Percentiles rank a stretch among this genome's conserved stretches.
These are phyloP conservation scores for Aspergillus sp. DNA, from an alignment of 2,329 filamentous ascomycete species.

Conservation along the genomic window DNA sequence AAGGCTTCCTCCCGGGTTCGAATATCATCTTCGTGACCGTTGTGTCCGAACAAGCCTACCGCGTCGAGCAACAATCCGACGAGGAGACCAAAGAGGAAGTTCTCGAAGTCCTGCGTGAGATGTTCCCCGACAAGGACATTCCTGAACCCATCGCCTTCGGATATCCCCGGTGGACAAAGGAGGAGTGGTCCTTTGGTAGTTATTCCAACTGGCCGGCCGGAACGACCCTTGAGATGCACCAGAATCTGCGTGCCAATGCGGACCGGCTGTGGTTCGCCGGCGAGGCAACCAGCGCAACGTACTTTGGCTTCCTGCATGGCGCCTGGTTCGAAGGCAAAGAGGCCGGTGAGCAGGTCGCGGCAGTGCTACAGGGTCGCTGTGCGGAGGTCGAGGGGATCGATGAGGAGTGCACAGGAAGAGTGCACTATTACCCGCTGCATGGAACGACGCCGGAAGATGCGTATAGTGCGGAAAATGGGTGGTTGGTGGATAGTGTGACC, in stretches of 20 bases:
- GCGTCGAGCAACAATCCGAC: slow-evolving; percentile 54
- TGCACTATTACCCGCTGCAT: slow-evolving; percentile 23
- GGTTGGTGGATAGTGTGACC: slow-evolving; percentile 20
- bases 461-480: slow-evolving; percentile 24
- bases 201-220: slow-evolving; percentile 64
- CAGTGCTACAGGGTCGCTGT: slow-evolving; percentile 17
- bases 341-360: slow-evolving; percentile 35
- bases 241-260: slow-evolving; percentile 61
- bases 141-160: slow-evolving; percentile 55
- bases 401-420: slow-evolving; percentile 14
- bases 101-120: slow-evolving; percentile 51
- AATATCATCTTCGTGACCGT: slow-evolving; percentile 63
- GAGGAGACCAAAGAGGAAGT: slow-evolving; percentile 52
- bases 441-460: slow-evolving; percentile 23
- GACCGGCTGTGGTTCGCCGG: slow-evolving; percentile 59
- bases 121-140: slow-evolving; percentile 53
- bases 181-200: slow-evolving; percentile 51
- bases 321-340: slow-evolving; percentile 53
- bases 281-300: slow-evolving; percentile 56
- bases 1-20: slow-evolving; percentile 54
- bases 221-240: slow-evolving; percentile 58
- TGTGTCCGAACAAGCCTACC: slow-evolving; percentile 50
- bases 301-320: slow-evolving; percentile 61
- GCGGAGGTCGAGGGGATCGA: slow-evolving; percentile 7
- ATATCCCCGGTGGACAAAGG: slow-evolving; percentile 54